A percentile compares a stretch with the other conserved stretches of the same genome.
phyloP scores from a whole-genome alignment of 2,329 filamentous ascomycete species.

The Phymatotrichopsis omnivora region DNA sequence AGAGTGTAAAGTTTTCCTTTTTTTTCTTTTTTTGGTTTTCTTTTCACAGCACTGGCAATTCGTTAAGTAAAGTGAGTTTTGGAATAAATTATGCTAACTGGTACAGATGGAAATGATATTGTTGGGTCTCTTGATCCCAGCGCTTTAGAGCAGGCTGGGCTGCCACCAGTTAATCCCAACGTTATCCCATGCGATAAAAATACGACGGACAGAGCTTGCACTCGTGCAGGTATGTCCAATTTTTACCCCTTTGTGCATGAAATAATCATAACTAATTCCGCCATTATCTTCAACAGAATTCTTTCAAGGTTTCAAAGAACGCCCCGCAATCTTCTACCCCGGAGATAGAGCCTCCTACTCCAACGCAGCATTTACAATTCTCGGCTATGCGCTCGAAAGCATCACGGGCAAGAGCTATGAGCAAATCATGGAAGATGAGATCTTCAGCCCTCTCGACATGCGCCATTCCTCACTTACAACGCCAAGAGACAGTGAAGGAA shows the following conservation, averaged over 20 bases:
- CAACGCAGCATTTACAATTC: conserved; percentile 37
- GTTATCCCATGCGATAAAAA: neutral
- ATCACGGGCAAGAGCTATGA: conserved; percentile 31
- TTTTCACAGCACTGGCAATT: no score
- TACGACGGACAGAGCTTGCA: neutral
- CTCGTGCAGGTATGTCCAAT: neutral
- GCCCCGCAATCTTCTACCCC: conserved; percentile 33
- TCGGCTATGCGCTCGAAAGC: conserved; percentile 34
- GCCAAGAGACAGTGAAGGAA: conserved; percentile 8
- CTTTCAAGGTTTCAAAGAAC: conserved; percentile 18
- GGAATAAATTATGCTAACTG: no score
- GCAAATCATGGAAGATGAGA: conserved; percentile 28
- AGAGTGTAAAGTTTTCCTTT: conserved; percentile 36
- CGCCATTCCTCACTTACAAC: conserved; percentile 3
- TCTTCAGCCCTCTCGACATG: conserved; percentile 31
- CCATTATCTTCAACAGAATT: neutral
- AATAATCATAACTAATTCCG: neutral
- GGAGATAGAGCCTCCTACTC: conserved; percentile 37
- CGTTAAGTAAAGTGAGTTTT: no score
- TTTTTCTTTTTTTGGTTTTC: no score
- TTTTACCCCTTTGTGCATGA: neutral
- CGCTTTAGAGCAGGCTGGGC: no score
- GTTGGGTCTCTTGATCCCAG: no score
- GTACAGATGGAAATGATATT: no score
- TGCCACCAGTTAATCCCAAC: neutral